Percentiles rank a stretch among this genome's conserved stretches.
phyloP scores from a whole-genome alignment of 345 rosid species.

The Euphorbia tirucalli region DNA sequence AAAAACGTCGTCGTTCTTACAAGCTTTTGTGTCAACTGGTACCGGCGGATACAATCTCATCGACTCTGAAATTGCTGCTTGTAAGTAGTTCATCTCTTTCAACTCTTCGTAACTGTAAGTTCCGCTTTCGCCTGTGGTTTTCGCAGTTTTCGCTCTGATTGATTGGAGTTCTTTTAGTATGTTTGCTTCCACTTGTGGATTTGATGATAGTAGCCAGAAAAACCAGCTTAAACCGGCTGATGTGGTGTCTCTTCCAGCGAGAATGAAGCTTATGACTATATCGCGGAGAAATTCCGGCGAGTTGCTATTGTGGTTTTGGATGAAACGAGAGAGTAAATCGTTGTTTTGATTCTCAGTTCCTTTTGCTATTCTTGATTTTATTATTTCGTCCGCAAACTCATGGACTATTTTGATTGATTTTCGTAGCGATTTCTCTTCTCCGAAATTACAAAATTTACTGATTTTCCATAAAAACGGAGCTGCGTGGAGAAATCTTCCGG shows the following conservation, averaged over 20 bases:
- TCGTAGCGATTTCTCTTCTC: slow-evolving; percentile 7
- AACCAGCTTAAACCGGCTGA: slow-evolving; percentile 23
- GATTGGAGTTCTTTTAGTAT: slow-evolving; percentile 16
- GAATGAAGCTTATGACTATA: slow-evolving; percentile 23
- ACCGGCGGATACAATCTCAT: slow-evolving; percentile 29
- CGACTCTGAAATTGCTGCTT: slow-evolving; percentile 21
- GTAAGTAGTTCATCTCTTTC: slow-evolving; percentile 12
- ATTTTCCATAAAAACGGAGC: slow-evolving; percentile 4
- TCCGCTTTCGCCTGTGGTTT: neutral
- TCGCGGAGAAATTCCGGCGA: slow-evolving; percentile 19
- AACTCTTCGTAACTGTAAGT: slow-evolving; percentile 14
- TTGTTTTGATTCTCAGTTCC: neutral
- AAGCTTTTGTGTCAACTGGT: slow-evolving; percentile 12
- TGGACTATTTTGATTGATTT: slow-evolving; percentile 14
- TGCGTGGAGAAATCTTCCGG: slow-evolving; percentile 18
- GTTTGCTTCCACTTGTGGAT: slow-evolving; percentile 8
- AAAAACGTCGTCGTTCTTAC: slow-evolving; percentile 10
- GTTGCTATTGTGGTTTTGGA: neutral
- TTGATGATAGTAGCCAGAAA: slow-evolving; percentile 19
- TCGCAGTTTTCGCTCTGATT: slow-evolving; percentile 1
- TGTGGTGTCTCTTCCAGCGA: slow-evolving; percentile 26
- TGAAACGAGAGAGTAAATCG: slow-evolving; percentile 25
- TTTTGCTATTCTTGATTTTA: slow-evolving; percentile 9
- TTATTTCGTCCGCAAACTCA: slow-evolving; percentile 15
- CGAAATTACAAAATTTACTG: slow-evolving; percentile 3